Conservation (phyloP, 2,329 filamentous ascomycete genomes). For the Coniochaeta prunicola region DNA sequence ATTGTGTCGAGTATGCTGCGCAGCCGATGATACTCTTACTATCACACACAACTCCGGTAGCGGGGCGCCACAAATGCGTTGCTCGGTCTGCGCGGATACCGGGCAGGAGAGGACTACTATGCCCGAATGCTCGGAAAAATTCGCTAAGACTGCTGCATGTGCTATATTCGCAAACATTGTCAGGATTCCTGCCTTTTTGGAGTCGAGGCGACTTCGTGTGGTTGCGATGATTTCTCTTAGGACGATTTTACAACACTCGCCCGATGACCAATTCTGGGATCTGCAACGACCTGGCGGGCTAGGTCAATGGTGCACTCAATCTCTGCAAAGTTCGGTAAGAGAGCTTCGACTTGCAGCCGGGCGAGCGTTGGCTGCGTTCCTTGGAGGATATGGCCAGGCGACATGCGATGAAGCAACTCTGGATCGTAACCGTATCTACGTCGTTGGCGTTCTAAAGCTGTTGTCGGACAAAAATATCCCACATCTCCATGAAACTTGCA, state of each 20-base stretch:
- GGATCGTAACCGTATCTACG: conserved; percentile 59
- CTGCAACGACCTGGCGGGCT: conserved; percentile 55
- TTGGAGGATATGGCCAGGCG: conserved; percentile 36
- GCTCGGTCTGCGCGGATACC: background rate
- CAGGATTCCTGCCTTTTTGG: conserved; percentile 35
- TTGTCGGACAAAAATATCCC: conserved; percentile 63
- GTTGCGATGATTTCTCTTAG: conserved; percentile 65
- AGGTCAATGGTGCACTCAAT: conserved; percentile 76
- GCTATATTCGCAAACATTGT: conserved; percentile 39
- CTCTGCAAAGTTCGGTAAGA: conserved; percentile 73
- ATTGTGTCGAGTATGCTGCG: conserved; percentile 52
- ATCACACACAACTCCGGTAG: background rate
- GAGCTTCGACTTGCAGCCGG: conserved; percentile 80
- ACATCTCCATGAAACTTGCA: conserved; percentile 71
- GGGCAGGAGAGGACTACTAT: background rate
- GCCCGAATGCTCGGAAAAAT: conserved; percentile 11
- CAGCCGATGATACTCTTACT: conserved; percentile 37
- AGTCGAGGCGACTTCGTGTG: conserved; percentile 56
- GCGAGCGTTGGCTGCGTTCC: conserved; percentile 41
- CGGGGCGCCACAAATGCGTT: conserved; percentile 11
- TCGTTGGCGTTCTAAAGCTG: conserved; percentile 62
- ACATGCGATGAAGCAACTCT: conserved; percentile 33
- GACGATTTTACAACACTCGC: conserved; percentile 61
- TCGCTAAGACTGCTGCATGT: conserved; percentile 30
- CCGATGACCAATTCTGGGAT: conserved; percentile 51